Evolutionary conservation across 2,329 filamentous ascomycete genomes (phyloP).

Genomic region (Calcarisporium arbuscula): DNA sequence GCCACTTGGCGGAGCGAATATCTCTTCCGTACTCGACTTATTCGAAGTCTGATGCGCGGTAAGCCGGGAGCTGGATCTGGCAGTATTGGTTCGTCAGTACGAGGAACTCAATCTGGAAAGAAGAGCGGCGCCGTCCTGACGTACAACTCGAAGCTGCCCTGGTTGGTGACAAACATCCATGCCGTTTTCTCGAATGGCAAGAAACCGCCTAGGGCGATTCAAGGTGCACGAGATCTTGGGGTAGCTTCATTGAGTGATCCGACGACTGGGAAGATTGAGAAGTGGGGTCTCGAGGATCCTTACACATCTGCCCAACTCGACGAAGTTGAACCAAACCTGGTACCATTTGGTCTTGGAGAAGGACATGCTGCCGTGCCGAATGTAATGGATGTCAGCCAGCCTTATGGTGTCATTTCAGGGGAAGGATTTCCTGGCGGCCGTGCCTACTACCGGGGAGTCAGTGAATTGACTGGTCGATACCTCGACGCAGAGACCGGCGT

Average conservation of each 20-base stretch:
- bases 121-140: slow-evolving; percentile 70
- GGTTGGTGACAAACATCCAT: slow-evolving; percentile 73
- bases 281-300: slow-evolving; percentile 74
- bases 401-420: slow-evolving; percentile 75
- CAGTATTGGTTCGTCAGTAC: slow-evolving; percentile 45
- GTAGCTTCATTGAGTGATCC: slow-evolving; percentile 79
- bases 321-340: slow-evolving; percentile 66
- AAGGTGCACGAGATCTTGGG: slow-evolving; percentile 74
- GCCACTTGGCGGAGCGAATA: slow-evolving; percentile 98
- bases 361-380: slow-evolving; percentile 77
- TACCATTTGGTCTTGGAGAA: slow-evolving; percentile 70
- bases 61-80: slow-evolving; percentile 59
- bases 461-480: slow-evolving; percentile 72
- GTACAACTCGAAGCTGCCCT: slow-evolving; percentile 78
- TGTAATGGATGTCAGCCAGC: slow-evolving; percentile 83
- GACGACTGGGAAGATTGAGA: slow-evolving; percentile 64
- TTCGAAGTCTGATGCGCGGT: slow-evolving; percentile 75
- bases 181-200: slow-evolving; percentile 68
- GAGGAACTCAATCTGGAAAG: slow-evolving; percentile 49
- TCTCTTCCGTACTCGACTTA: slow-evolving; percentile 74
- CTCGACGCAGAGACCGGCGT: slow-evolving; percentile 56
- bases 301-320: slow-evolving; percentile 71
- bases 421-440: slow-evolving; percentile 82
- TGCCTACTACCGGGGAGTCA: slow-evolving; percentile 67
- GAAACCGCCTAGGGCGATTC: slow-evolving; percentile 71